A percentile compares a stretch with the other conserved stretches of the same genome.
These are phyloP conservation scores for Jamesozyma lodderae DNA, from an alignment of 805 yeast species.

Conservation along the genomic window DNA sequence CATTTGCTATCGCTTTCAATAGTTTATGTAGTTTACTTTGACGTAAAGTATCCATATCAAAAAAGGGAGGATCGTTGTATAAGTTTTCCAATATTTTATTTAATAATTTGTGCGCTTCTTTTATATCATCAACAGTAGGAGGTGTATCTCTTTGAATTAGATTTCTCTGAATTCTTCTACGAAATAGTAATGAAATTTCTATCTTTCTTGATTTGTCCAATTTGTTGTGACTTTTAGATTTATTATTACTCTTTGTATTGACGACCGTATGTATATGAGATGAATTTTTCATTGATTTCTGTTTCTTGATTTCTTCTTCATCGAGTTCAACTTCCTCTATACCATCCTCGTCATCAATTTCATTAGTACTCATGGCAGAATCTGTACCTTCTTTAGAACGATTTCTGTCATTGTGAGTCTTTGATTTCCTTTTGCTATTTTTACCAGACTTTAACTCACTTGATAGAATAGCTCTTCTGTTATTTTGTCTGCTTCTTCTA, in stretches of 20 bases:
- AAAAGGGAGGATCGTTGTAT: slow-evolving; percentile 22
- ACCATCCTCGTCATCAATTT: not conserved
- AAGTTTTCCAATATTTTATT: slow-evolving; percentile 20
- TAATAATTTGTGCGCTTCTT: slow-evolving; percentile 23
- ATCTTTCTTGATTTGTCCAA: slow-evolving; percentile 21
- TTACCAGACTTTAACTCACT: too few species aligned
- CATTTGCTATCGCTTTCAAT: slow-evolving; percentile 23
- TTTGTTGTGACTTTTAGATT: slow-evolving; percentile 7
- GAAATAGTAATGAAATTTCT: slow-evolving; percentile 23
- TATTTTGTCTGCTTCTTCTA: not conserved
- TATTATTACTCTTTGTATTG: not conserved
- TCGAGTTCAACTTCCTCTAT: not conserved
- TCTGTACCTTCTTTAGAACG: too few species aligned
- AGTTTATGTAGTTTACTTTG: slow-evolving; percentile 27
- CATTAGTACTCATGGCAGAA: too few species aligned
- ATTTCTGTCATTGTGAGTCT: not conserved
- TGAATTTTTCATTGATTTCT: not conserved
- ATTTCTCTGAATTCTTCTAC: slow-evolving; percentile 27
- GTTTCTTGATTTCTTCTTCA: not conserved
- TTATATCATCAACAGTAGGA: slow-evolving; percentile 19
- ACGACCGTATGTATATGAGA: not conserved
- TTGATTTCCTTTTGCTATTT: not conserved
- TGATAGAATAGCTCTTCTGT: too few species aligned
- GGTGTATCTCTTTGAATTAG: slow-evolving; percentile 25
- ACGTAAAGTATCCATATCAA: slow-evolving; percentile 24